Evolutionary conservation across 2,329 filamentous ascomycete genomes (phyloP).

Genomic region (Penicillium sp.): DNA sequence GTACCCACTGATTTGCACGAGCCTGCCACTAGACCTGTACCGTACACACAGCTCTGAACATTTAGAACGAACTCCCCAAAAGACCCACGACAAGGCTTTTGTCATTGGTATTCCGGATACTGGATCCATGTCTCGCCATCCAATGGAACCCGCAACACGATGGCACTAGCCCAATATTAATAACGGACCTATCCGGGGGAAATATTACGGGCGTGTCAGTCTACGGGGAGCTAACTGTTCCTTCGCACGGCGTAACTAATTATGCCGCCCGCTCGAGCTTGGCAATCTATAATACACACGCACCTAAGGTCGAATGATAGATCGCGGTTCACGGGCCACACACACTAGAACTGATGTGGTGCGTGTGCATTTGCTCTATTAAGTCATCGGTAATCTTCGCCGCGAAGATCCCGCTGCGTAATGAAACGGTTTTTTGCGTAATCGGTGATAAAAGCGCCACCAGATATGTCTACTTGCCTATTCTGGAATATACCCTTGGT

Average conservation of each 20-base stretch:
- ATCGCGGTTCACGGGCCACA: not conserved
- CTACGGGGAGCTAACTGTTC: too few relatives aligned
- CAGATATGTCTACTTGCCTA: constrained; percentile 15
- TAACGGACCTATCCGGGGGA: not conserved
- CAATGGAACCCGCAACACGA: not conserved
- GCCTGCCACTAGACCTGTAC: not conserved
- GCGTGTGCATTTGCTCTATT: not conserved
- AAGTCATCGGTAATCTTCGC: constrained; percentile 4
- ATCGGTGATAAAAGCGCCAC: constrained; percentile 7
- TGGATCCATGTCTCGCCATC: not conserved
- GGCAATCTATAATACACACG: constrained; percentile 1
- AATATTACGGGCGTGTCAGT: not conserved
- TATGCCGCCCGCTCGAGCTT: not conserved
- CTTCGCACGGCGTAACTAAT: not conserved
- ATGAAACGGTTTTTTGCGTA: not conserved
- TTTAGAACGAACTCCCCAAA: not conserved
- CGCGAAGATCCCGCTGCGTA: constrained; percentile 3
- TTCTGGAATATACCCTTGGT: constrained; percentile 10
- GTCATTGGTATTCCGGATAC: not conserved
- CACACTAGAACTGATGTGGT: not conserved
- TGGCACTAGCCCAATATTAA: not conserved
- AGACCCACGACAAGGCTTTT: constrained; percentile 1
- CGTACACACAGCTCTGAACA: not conserved
- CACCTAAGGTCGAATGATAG: not conserved
- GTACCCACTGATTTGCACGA: constrained; percentile 2